phyloP scores from a whole-genome alignment of 164 flowering plant species.

The Vitis labrusca region DNA sequence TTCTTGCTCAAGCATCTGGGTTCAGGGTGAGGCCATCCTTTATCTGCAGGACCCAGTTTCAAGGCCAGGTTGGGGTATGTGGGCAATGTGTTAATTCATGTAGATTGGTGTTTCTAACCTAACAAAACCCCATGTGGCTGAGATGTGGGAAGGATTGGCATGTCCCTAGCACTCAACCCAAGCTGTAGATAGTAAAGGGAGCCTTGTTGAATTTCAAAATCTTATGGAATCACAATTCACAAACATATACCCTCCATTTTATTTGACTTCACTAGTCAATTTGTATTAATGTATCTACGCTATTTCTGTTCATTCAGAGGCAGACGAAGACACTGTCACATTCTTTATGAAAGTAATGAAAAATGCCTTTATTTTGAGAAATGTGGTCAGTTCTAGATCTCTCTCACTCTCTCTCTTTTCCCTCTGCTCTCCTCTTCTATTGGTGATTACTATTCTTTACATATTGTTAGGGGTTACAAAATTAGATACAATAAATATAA shows the following conservation, averaged over 20 bases:
- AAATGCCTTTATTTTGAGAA: not conserved
- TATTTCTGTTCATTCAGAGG: not conserved
- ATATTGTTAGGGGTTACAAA: too few relatives aligned
- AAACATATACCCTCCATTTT: too few relatives aligned
- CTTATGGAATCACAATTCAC: too few relatives aligned
- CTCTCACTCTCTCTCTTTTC: not conserved
- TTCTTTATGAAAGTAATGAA: conserved; percentile 5
- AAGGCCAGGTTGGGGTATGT: conserved; percentile 8
- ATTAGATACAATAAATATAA: too few relatives aligned
- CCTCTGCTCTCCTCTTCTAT: not conserved
- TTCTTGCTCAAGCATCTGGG: not conserved
- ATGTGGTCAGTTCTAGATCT: not conserved
- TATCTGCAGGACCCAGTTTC: conserved; percentile 18
- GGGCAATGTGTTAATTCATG: conserved; percentile 21
- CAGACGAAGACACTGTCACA: conserved; percentile 1
- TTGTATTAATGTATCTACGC: not conserved
- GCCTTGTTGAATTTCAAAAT: not conserved
- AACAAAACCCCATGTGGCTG: not conserved
- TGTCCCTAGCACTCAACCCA: not conserved
- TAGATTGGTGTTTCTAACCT: conserved; percentile 15
- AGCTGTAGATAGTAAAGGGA: not conserved
- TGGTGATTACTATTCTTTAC: not conserved
- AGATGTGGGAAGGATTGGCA: not conserved
- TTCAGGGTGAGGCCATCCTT: conserved; percentile 13
- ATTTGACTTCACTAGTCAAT: not conserved